Evolutionary conservation across 371 early-diverging fungal genomes (phyloP).

Genomic region (Lichtheimia ornata): DNA sequence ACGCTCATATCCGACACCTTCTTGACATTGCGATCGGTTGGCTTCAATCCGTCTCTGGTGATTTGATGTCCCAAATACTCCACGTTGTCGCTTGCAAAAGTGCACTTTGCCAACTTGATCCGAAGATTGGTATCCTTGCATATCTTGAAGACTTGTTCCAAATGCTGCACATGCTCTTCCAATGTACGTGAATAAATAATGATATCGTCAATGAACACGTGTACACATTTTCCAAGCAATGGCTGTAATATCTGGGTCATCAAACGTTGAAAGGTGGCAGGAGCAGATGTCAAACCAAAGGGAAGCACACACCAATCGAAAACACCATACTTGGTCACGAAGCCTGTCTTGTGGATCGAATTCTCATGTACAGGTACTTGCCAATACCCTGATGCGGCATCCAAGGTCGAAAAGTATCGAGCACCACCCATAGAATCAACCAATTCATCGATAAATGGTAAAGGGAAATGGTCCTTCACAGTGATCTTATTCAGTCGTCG

Average conservation of each 20-base stretch:
- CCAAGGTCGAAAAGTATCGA: slow-evolving; percentile 32
- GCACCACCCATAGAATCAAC: slow-evolving; percentile 27
- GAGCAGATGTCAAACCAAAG: slow-evolving; percentile 44
- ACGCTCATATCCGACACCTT: slow-evolving; percentile 2
- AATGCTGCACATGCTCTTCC: slow-evolving; percentile 39
- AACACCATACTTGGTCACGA: slow-evolving; percentile 34
- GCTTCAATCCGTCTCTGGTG: slow-evolving; percentile 17
- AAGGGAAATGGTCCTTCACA: slow-evolving; percentile 32
- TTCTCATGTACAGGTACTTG: slow-evolving; percentile 24
- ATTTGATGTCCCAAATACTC: slow-evolving; percentile 39
- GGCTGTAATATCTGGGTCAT: not conserved
- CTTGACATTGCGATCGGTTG: slow-evolving; percentile 2
- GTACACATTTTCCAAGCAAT: slow-evolving; percentile 18
- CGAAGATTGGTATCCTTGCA: slow-evolving; percentile 27
- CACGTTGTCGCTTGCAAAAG: slow-evolving; percentile 7
- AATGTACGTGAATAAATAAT: slow-evolving; percentile 30
- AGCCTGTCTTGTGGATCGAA: slow-evolving; percentile 37
- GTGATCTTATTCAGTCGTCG: slow-evolving; percentile 39
- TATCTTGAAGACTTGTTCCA: slow-evolving; percentile 30
- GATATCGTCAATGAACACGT: slow-evolving; percentile 53
- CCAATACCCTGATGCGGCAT: slow-evolving; percentile 42
- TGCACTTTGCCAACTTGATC: slow-evolving; percentile 26
- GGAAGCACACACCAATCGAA: slow-evolving; percentile 52
- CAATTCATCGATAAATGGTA: slow-evolving; percentile 33
- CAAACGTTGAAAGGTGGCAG: slow-evolving; percentile 38